Evolutionary conservation across 2,329 filamentous ascomycete species (phyloP), one percentile per base, ranked within the genome.

Genomic region (Phaeosphaeria sp.): DNA sequence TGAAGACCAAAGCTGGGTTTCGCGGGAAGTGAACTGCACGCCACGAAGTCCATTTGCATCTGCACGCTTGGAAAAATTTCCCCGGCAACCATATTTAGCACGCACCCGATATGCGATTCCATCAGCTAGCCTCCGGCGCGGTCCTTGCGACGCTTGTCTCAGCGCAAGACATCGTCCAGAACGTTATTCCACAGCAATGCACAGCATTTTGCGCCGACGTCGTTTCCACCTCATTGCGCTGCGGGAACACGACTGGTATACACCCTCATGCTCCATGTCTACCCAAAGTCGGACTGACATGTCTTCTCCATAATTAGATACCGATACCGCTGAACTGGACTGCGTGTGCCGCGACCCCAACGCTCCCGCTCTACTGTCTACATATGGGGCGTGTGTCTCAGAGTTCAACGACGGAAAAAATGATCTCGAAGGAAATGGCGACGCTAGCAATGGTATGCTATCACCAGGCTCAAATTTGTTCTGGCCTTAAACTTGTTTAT

Each of bases 121-220:
- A 30, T 5, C 25, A 30, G 11, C 25, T 30, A 30, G 30, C 11
- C 30, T 13, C 15, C 11, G 30, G 3, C 30, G 30, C 48, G n/a
- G 43, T 61, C 36, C 57, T 72, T 50, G 57, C 61, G 27, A 64
- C 67, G 7, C 40, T 73, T 30, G 61, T 57, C 44, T 53, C 63
- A 33, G 67, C 67, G 9, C 64, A 72, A 48, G 71, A 75, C n/a
- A 60, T 75, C 51, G 66, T 67, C 52, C 61, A 69, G 56, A 59
- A 70, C 55, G 70, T 75, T 27, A 65, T 76, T 20, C 74, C 74
- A 9, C 44, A 36, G 18, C 64, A 71, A 49, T 76, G 74, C 64
- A 65, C 57, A 2, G 59, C 63, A 17, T 54, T 72, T n/a, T 75
- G 73, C 59, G 57, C 67, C 6, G 54, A 62, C 27, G 64, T 74